Evolutionary conservation across 1,139 yeast genomes (phyloP), one percentile per base, ranked within the genome.

Genomic region (Candida sp.): DNA sequence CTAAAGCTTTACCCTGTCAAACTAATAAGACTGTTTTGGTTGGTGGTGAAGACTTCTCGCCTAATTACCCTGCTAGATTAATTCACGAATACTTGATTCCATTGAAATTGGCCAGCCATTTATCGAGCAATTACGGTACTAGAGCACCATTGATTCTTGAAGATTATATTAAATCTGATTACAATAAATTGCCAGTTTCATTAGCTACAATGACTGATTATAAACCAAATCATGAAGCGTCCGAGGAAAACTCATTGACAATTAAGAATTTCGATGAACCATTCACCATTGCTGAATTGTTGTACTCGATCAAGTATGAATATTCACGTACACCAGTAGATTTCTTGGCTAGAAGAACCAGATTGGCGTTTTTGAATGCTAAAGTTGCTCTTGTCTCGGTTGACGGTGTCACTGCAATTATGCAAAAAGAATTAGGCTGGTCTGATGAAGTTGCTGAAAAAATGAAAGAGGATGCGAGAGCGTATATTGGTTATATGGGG

Each of bases 301-400:
- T 82, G 58, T 91, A 90, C 68, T 84, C 91, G 8, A 75, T 90
- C 57, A 72, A 81, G 52, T 79, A 88, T 67, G 98, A 91, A 71
- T 89, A 89, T 62, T 82, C 90, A 40, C 79, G 95, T 67, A 87
- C 93, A 9, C 95, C 97, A 41, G 69, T 85, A 46, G 98, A 91
- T 66, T 90, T 91, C 75, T 75, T 91, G 52, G 90, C 96, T 45
- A 85, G 98, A 73, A 85, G 98, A 75, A 85, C 95, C 44, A 83
- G 98, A 68, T 81, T 89, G 62, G 97, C 97, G 2, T 91, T 90
- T 73, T 75, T 91, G 61, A 91, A 91, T 68, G 89, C 95, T 39
- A 82, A 82, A 63, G 93, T 87, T 54, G 96, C 98, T 25, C 70
- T 83, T 51, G 75, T 70, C 47, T 88, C 95, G 9, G 83, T 91